Evolutionary conservation across 768 basidiomycete species (phyloP).

Genomic region (Lactarius pseudohatsudake): DNA sequence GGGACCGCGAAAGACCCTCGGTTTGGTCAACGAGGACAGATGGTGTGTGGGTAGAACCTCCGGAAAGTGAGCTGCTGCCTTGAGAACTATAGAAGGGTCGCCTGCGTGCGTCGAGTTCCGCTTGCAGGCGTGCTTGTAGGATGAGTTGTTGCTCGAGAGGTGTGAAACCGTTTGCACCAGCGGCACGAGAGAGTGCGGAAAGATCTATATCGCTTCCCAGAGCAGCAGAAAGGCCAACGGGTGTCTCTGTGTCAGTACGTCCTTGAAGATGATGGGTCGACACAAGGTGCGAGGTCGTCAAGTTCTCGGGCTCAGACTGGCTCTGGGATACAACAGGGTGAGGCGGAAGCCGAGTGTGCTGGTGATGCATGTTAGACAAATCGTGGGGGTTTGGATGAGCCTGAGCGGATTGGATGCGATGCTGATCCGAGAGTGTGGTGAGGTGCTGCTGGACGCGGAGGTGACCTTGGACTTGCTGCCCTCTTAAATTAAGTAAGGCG

Average conservation of each 20-base stretch:
- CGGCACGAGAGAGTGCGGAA: constrained; percentile 26
- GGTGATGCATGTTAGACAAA: constrained; percentile 6
- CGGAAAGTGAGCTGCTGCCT: constrained; percentile 5
- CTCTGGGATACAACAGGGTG: constrained; percentile 26
- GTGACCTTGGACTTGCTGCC: constrained; percentile 49
- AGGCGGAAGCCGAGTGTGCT: constrained; percentile 25
- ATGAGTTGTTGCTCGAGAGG: constrained; percentile 30
- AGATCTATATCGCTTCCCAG: constrained; percentile 28
- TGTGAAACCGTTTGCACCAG: constrained; percentile 26
- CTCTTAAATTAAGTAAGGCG: constrained; percentile 70
- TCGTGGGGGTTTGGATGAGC: constrained; percentile 10
- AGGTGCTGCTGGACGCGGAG: constrained; percentile 22
- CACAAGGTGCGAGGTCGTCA: constrained; percentile 13
- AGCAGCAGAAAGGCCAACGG: constrained; percentile 6
- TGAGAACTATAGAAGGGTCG: constrained; percentile 24
- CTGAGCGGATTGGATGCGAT: constrained; percentile 26
- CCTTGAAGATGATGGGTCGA: constrained; percentile 21
- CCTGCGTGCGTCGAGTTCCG: constrained; percentile 26
- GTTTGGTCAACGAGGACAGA: constrained; percentile 14
- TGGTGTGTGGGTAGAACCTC: constrained; percentile 3
- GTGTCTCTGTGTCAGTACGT: constrained; percentile 2
- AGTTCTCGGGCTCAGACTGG: constrained; percentile 9
- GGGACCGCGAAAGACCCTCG: constrained; percentile 18
- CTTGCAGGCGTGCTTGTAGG: constrained; percentile 27
- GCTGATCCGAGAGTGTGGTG: constrained; percentile 31